Base-by-base conservation (phyloP, 345 rosid species). In the Aethionema arabicum region DNA sequence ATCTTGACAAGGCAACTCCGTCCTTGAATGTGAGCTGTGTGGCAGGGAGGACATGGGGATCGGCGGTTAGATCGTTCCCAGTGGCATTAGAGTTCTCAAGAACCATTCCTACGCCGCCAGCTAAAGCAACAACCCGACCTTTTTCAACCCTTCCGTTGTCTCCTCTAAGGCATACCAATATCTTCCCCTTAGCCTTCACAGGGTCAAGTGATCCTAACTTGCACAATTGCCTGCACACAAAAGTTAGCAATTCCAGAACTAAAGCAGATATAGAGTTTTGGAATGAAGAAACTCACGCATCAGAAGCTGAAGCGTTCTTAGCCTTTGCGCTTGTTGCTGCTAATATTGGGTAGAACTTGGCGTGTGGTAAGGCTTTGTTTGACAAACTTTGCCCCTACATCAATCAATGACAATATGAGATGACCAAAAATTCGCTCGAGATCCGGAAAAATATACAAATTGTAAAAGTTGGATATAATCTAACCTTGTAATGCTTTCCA, bases 371-470 rank as follows among this genome's bases (percentile, higher is more conserved):
- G 9, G 78, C 58, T 11, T 58, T 56, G 15, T 51, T 31, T 11
- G 97, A 78, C 73, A 93, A 73, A 73, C 97, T 93, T 65, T 80
- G 77, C 50, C 99, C 99, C 97, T 92, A 40, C n/a, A 32, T 47
- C 27, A 54, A 65, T 7, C 56, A 33, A 67, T 51, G 43, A 30
- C 50, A 13, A 45, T 47, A 55, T 12, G 2, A 49, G 27, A 29
- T n/a, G 0, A 21, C 7, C 8, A 2, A 37, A 10, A 30, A 45
- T 41, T 57, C 2, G 4, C 45, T 48, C 4, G 39, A 38, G 6
- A 14, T 3, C 36, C 5, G 48, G 32, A 35, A 47, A 31, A 0
- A n/a, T 16, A 44, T 41, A 47, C 44, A 9, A 11, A 15, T 35
- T 40, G 10, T 3, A 46, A 44, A 21, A 21, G 27, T 21, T 21